Evolutionary conservation across 352 stramenopile genomes (phyloP), one percentile per base, ranked within the genome.

Genomic region (Globisporangium splendens): DNA sequence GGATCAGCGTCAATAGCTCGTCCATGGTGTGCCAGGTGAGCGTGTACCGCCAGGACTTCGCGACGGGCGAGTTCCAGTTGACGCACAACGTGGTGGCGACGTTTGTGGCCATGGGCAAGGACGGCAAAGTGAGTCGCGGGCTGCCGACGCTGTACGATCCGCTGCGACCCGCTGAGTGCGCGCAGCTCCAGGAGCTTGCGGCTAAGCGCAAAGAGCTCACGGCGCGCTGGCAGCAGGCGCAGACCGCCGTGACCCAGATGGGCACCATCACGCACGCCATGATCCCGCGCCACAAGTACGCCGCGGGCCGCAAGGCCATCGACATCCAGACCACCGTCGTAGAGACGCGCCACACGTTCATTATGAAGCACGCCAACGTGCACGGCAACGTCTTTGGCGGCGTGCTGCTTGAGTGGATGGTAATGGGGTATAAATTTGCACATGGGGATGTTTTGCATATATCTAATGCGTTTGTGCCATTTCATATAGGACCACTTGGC

Each of bases 401-500:
- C 17, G 71, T 75, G 39, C 53, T 79, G 17, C 68, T 79, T 35
- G 63, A 75, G 47, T 77, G 71, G 68, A 79, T 79, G 71, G 70
- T 77, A 42, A 52, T 17, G 11, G 17, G 1, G 35, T 50, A 1
- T 43, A 4, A 7, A 1, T 15, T 1, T 44, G 39, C 13, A n/a
- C 13, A 44, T 44, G 39, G 39, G n/a, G 39, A n/a, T 5, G n/a
- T 28, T 17, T 41, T 1, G 35, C 21, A 31, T 31, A 31, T 5
- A 35, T 43, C 7, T n/a, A n/a, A n/a, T n/a, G n/a, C n/a, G n/a
- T 46, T 14, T n/a, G 21, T 49, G 1, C 35, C 17, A 43, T 28
- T 39, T 6, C 14, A 15, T 8, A 1, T 33, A 87, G 74, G 81
- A 91, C 63, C 76, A 72, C 54, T 77, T 75, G 10, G 81, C 79